phyloP scores from a whole-genome alignment of 2,329 filamentous ascomycete genomes.

The Aspergillus sp. region DNA sequence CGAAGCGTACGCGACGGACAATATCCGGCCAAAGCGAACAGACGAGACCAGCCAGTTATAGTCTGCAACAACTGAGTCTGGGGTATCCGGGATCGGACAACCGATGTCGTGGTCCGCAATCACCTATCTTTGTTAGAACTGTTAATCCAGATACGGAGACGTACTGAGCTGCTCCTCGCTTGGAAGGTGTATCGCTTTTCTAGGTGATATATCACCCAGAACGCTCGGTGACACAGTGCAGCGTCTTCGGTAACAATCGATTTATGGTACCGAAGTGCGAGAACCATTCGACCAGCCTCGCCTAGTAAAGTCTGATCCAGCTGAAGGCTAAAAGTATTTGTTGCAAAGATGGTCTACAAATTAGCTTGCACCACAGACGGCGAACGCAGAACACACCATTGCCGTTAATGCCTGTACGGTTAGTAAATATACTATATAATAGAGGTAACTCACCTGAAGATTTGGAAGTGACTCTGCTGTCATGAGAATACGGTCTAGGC shows the following conservation, averaged over 20 bases:
- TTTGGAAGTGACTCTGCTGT: neutral
- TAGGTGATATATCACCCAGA: slow-evolving; percentile 44
- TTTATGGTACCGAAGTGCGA: slow-evolving; percentile 32
- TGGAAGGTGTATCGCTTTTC: slow-evolving; percentile 40
- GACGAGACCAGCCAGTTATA: slow-evolving; percentile 39
- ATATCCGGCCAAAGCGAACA: slow-evolving; percentile 31
- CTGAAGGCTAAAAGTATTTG: slow-evolving; percentile 35
- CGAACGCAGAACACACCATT: slow-evolving; percentile 19
- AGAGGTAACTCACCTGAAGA: slow-evolving; percentile 1
- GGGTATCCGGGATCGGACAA: slow-evolving; percentile 33
- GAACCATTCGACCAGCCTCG: slow-evolving; percentile 38
- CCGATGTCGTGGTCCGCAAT: slow-evolving; percentile 42
- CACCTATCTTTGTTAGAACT: slow-evolving; percentile 20
- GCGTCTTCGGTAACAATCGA: slow-evolving; percentile 16
- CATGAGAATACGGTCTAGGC: neutral
- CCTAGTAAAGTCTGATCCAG: slow-evolving; percentile 33
- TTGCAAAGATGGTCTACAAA: slow-evolving; percentile 37
- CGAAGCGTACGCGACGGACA: slow-evolving; percentile 33
- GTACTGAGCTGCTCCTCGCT: slow-evolving; percentile 32
- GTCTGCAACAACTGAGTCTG: slow-evolving; percentile 31
- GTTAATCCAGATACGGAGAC: slow-evolving; percentile 4
- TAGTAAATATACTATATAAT: neutral
- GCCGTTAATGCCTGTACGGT: slow-evolving; percentile 25
- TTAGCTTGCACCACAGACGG: neutral
- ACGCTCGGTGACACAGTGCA: slow-evolving; percentile 27